These are phyloP conservation scores for Hypoxylon sp. DNA, from an alignment of 2,329 filamentous ascomycete species.

Conservation along the genomic window DNA sequence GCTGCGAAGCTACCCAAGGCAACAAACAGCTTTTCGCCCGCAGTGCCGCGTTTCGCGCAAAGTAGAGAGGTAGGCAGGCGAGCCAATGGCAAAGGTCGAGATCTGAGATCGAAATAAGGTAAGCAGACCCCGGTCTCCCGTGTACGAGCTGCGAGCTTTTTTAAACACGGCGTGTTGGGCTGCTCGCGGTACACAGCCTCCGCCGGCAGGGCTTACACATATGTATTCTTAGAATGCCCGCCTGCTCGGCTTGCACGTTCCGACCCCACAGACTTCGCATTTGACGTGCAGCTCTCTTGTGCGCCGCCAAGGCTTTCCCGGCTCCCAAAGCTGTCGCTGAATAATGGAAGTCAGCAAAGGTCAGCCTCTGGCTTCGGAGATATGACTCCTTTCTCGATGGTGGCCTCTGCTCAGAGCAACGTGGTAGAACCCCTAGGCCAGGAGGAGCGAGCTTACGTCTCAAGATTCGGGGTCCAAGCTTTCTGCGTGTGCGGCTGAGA, in stretches of 20 bases:
- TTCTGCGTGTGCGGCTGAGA: conserved; percentile 21
- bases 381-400: too few relatives aligned
- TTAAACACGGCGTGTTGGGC: background rate
- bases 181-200: background rate
- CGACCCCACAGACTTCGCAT: too few relatives aligned
- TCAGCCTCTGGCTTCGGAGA: too few relatives aligned
- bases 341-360: too few relatives aligned
- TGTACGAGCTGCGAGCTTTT: background rate
- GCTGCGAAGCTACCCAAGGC: too few relatives aligned
- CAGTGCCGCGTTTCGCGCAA: background rate
- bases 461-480: conserved; percentile 1
- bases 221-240: too few relatives aligned
- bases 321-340: too few relatives aligned
- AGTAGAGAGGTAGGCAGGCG: background rate
- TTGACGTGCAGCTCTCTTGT: too few relatives aligned
- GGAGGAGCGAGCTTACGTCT: conserved; percentile 11
- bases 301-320: too few relatives aligned
- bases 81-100: background rate
- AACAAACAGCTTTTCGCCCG: background rate
- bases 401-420: too few relatives aligned
- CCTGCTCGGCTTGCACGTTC: too few relatives aligned
- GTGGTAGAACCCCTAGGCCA: background rate
- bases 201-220: too few relatives aligned
- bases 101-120: background rate
- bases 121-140: background rate